phyloP scores from a whole-genome alignment of 305 asterid species.

The Fraxinus dipetala region DNA sequence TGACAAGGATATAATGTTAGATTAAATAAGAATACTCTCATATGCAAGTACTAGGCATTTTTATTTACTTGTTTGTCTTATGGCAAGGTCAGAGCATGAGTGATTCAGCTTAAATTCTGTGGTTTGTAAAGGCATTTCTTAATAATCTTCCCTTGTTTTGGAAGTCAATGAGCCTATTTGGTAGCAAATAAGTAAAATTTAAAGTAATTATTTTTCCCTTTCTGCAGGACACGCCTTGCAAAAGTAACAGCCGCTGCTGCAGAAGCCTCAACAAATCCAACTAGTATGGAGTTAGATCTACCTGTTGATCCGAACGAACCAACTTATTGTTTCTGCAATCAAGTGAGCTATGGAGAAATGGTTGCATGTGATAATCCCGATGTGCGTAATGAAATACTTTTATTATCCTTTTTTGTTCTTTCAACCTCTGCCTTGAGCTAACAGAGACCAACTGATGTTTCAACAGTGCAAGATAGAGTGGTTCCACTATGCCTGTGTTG shows the following conservation, averaged over 20 bases:
- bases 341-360: constrained; percentile 99
- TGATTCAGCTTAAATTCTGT: background rate
- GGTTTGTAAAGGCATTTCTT: background rate
- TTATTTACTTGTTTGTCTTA: background rate
- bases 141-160: background rate
- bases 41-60: background rate
- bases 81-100: background rate
- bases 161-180: background rate
- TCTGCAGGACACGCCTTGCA: constrained; percentile 75
- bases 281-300: constrained; percentile 75
- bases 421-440: constrained; percentile 4
- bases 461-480: constrained; percentile 95
- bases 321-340: constrained; percentile 89
- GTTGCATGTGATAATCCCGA: constrained; percentile 93
- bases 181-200: background rate
- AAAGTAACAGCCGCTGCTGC: constrained; percentile 37
- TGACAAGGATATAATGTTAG: background rate
- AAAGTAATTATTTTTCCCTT: background rate
- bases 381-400: constrained; percentile 37
- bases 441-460: background rate
- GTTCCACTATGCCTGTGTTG: constrained; percentile 94
- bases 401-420: background rate
- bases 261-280: constrained; percentile 49
- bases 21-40: background rate
- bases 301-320: constrained; percentile 99